Evolutionary conservation across 1,284 basidiomycete genomes (phyloP).

Genomic region (Rhodotorula sp.): DNA sequence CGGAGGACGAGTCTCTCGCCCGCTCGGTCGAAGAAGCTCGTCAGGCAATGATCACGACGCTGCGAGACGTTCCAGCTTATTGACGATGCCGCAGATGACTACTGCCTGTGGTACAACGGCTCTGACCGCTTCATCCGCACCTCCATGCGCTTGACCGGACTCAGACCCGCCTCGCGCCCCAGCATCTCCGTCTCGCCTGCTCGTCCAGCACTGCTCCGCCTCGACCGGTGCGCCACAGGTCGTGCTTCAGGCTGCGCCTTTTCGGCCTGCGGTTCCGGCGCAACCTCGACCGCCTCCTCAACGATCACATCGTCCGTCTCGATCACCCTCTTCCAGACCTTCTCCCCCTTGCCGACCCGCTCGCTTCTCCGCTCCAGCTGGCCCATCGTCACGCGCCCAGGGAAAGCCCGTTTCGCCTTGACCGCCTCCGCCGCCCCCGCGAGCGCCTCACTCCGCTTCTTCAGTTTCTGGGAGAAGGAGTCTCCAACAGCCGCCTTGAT

Average conservation of each 20-base stretch:
- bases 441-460: neutral
- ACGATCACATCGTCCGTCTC: neutral
- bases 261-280: neutral
- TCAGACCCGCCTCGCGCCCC: neutral
- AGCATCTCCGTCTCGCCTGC: neutral
- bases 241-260: neutral
- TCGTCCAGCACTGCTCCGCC: neutral
- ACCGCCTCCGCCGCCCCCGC: too few relatives aligned
- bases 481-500: conserved; percentile 1
- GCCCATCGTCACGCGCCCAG: neutral
- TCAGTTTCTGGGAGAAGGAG: neutral
- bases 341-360: too few relatives aligned
- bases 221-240: neutral
- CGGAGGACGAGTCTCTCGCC: too few relatives aligned
- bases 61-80: too few relatives aligned
- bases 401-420: too few relatives aligned
- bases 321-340: neutral
- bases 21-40: too few relatives aligned
- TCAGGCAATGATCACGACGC: too few relatives aligned
- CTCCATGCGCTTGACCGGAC: conserved; percentile 15
- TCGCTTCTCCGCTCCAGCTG: neutral
- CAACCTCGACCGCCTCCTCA: neutral
- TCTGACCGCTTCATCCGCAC: conserved; percentile 9
- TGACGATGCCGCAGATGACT: too few relatives aligned
- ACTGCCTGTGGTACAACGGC: conserved; percentile 5